Evolutionary conservation across 345 rosid genomes (phyloP), one percentile per base, ranked within the genome.

Genomic region (Salix viminalis): DNA sequence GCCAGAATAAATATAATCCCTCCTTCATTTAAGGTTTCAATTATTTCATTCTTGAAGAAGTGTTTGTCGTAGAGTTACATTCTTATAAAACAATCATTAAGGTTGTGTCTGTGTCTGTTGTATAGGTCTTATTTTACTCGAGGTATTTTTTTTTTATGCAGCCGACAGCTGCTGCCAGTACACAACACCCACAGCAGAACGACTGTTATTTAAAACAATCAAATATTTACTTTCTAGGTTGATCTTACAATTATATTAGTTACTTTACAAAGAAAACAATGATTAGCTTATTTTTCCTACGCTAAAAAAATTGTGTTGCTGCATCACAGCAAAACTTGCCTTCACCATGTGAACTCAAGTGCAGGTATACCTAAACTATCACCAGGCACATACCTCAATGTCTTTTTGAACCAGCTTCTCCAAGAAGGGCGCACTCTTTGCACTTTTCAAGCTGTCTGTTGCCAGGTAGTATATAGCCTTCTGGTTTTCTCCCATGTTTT

Each of bases 401-500:
- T 87, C 95, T 68, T 92, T 93, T 79, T 96, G 97, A 71, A 96
- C 82, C 76, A 96, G 78, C 82, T 91, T 96, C 94, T 96, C 99
- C 88, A 96, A 86, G 87, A 96, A 96, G 4, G 98, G 99, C 75
- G 99, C 98, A 4, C 83, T 86, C 86, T 88, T 93, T 18, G 98
- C 99, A 86, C 99, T 96, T 84, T 92, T 92, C 61, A 96, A 83
- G 84, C 99, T 96, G 85, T 96, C 97, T 0, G 94, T 85, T 12
- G 99, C 99, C 78, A 96, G 85, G 84, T 93, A 93, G 85, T 92
- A 96, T 76, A 96, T 96, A 6, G 97, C 97, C 60, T 93, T 96
- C 74, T 96, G 99, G 77, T 91, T 92, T 84, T 93, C 98, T 28
- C 90, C 92, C 98, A 96, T 96, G 88, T 93, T 92, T 79, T 91